A percentile compares a stretch with the other conserved stretches of the same genome.
Evolutionary conservation across 208 protist genomes (phyloP).

Genomic region (Trypanosoma scelopori): DNA sequence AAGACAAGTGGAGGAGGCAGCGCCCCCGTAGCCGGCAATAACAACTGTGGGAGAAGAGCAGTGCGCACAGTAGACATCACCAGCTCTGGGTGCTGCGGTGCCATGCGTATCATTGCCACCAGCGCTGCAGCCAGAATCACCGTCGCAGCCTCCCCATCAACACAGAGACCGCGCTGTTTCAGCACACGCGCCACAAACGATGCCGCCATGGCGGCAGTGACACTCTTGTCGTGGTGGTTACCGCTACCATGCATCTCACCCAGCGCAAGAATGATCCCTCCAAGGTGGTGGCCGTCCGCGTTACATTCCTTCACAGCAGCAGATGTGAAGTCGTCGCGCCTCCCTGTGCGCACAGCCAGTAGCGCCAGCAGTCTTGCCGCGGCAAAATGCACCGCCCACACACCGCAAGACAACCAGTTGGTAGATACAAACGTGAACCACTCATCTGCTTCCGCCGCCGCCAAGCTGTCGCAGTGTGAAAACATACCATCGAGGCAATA

Average conservation of each 20-base stretch:
- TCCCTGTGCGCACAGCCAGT: conserved; percentile 23
- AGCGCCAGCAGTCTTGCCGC: conserved; percentile 24
- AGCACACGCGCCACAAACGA: conserved; percentile 50
- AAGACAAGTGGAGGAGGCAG: conserved; percentile 27
- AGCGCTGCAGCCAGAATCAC: conserved; percentile 28
- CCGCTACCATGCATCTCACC: conserved; percentile 28
- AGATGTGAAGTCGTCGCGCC: conserved; percentile 23
- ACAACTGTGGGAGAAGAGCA: conserved; percentile 24
- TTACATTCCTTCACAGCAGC: conserved; percentile 27
- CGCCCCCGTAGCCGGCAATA: conserved; percentile 7
- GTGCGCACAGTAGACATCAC: conserved; percentile 23
- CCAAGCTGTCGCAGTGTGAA: not conserved
- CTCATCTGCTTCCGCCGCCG: not conserved
- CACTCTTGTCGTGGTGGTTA: not conserved
- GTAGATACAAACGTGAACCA: conserved; percentile 17
- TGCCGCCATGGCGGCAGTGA: conserved; percentile 41
- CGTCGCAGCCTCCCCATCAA: conserved; percentile 7
- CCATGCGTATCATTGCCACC: conserved; percentile 28
- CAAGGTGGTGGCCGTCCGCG: conserved; percentile 29
- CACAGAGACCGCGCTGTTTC: conserved; percentile 30
- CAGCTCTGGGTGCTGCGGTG: conserved; percentile 8
- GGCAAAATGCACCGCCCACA: conserved; percentile 29
- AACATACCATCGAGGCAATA: conserved; percentile 17
- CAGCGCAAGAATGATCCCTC: conserved; percentile 30
- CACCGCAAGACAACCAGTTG: conserved; percentile 28